These are phyloP conservation scores for Blumeria graminis DNA, from an alignment of 2,329 filamentous ascomycete species.

Conservation along the genomic window DNA sequence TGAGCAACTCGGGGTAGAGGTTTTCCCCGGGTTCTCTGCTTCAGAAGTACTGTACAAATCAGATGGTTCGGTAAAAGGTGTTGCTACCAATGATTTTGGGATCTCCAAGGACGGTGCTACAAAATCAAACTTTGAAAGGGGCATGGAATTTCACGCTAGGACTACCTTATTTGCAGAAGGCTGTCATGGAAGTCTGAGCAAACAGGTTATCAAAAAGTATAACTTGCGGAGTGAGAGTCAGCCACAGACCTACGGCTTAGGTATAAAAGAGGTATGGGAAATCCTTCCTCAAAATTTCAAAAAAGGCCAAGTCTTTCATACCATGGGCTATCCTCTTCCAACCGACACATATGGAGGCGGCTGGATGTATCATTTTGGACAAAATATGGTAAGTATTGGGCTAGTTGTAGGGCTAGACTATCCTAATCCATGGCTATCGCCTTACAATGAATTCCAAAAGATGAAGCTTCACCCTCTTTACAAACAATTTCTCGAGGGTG, in stretches of 20 bases:
- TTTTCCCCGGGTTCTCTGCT: slow-evolving; percentile 89
- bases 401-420: slow-evolving; percentile 90
- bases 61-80: slow-evolving; percentile 76
- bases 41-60: slow-evolving; percentile 71
- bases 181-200: slow-evolving; percentile 84
- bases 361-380: slow-evolving; percentile 99
- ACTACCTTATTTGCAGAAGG: slow-evolving; percentile 86
- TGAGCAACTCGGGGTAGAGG: slow-evolving; percentile 88
- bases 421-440: slow-evolving; percentile 84
- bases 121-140: slow-evolving; percentile 78
- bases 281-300: slow-evolving; percentile 79
- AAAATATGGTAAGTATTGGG: slow-evolving; percentile 82
- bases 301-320: slow-evolving; percentile 65
- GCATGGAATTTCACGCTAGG: slow-evolving; percentile 92
- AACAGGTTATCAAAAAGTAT: slow-evolving; percentile 86
- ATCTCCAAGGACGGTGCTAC: slow-evolving; percentile 59
- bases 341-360: slow-evolving; percentile 83
- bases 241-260: slow-evolving; percentile 84
- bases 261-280: slow-evolving; percentile 95
- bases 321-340: slow-evolving; percentile 77
- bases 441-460: slow-evolving; percentile 92
- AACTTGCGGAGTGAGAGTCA: slow-evolving; percentile 73
- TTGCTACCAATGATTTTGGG: slow-evolving; percentile 88
- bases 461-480: slow-evolving; percentile 96
- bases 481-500: slow-evolving; percentile 65